Percentiles rank a stretch among this genome's conserved stretches.
Conservation (phyloP, 202 grass and related monocot species). For the Musa balbisiana region DNA sequence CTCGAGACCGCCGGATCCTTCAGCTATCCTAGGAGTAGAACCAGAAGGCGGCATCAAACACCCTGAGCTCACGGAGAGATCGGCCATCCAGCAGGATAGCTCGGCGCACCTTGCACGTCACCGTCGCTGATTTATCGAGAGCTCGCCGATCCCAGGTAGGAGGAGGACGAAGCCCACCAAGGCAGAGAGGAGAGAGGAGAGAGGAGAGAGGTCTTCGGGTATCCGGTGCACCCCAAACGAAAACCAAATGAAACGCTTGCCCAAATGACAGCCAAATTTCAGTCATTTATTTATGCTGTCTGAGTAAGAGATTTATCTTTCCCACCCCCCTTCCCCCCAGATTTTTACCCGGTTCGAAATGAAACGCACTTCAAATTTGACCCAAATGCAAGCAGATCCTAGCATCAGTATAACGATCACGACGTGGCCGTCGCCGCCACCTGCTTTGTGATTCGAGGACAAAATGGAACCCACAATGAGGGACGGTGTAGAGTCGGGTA, state of each 20-base stretch:
- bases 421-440: no score
- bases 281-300: not conserved
- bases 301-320: not conserved
- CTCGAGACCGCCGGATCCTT: not conserved
- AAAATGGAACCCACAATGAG: no score
- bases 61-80: not conserved
- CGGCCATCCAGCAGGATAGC: not conserved
- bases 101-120: not conserved
- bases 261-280: no score
- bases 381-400: no score
- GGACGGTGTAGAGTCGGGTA: not conserved
- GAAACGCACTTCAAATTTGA: no score
- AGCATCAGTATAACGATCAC: no score
- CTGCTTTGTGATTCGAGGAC: no score
- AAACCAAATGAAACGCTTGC: not conserved
- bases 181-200: not conserved
- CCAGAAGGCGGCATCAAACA: not conserved
- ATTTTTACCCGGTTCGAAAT: not conserved
- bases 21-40: not conserved
- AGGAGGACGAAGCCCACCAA: no score
- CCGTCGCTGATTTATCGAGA: not conserved
- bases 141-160: not conserved
- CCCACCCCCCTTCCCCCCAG: not conserved
- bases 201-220: not conserved
- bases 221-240: not conserved